Base-by-base conservation (phyloP, 768 basidiomycete genomes). In the Pholiota microspora region DNA sequence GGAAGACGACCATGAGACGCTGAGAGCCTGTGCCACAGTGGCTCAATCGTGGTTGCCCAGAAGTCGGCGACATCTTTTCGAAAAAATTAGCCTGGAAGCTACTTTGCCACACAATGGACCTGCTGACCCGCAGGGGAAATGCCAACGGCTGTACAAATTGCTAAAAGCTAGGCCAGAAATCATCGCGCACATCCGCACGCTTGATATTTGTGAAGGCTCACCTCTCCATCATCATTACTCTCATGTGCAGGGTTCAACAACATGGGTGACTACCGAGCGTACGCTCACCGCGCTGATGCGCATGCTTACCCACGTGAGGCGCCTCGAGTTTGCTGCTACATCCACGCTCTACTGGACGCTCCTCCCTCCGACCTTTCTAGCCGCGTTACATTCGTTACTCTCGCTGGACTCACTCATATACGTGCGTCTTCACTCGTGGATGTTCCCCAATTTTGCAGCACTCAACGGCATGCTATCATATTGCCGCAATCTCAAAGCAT, bases 161-260 rank as follows among this genome's bases (percentile, higher is more conserved):
- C 67, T 78, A 27, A 53, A 62, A n/a, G 51, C 59, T 23, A 61
- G 67, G 4, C 73, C 75, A 5, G 62, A 65, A 18, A 67, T 78
- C 45, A 64, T 68, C 38, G 45, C 62, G 15, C 64, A 67, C 58
- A 69, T 77, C 35, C 71, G 67, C 31, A 71, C 73, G 55, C 63
- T 77, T 7, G 73, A 74, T 53, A 69, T 77, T 21, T 65, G 71
- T 42, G 74, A 76, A 55, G 74, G 74, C 8, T 68, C 71, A 4
- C 69, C 71, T 4, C 61, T 66, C 10, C 68, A 67, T 32, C 65
- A 67, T 42, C 57, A 62, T 21, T 62, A 70, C 25, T 65, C 68
- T 2, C 66, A 67, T 15, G 55, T 58, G 1, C 67, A 64, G 34
- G 52, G 62, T 31, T 69, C 73, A 0, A 69, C 70, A 18, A 69